Conservation (phyloP, 2,329 filamentous ascomycete species). For the Claviceps arundinis region DNA sequence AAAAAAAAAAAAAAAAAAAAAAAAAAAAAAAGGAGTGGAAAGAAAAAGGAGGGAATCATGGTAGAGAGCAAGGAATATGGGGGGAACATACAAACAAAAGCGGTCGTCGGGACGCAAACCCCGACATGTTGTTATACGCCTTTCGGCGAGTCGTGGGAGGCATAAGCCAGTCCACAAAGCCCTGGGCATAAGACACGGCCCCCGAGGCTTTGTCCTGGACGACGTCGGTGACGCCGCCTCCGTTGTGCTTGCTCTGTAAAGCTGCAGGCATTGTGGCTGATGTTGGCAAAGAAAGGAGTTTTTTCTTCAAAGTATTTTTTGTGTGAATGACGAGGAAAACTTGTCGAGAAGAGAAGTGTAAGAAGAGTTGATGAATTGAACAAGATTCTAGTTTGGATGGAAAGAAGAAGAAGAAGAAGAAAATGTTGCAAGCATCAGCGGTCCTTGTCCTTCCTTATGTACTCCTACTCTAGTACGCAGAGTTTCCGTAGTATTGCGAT, state of each 20-base stretch:
- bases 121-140: slow-evolving; percentile 36
- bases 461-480: neutral
- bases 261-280: slow-evolving; percentile 1
- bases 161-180: slow-evolving; percentile 37
- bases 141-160: slow-evolving; percentile 47
- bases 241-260: slow-evolving; percentile 6
- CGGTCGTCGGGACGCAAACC: slow-evolving; percentile 51
- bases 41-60: neutral
- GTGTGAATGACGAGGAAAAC: too few relatives aligned
- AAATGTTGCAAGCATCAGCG: neutral
- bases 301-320: too few relatives aligned
- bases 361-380: too few relatives aligned
- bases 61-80: too few relatives aligned
- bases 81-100: slow-evolving; percentile 48
- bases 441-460: neutral
- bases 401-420: neutral
- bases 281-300: neutral
- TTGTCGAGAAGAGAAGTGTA: too few relatives aligned
- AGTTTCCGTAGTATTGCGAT: too few relatives aligned
- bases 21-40: too few relatives aligned
- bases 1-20: accelerated
- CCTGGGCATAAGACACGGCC: slow-evolving; percentile 27
- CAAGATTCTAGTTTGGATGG: too few relatives aligned
- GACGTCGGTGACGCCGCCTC: slow-evolving; percentile 12
- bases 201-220: slow-evolving; percentile 21